Evolutionary conservation across 208 protist species (phyloP), one percentile per base, ranked within the genome.

Genomic region (Leishmania braziliensis): DNA sequence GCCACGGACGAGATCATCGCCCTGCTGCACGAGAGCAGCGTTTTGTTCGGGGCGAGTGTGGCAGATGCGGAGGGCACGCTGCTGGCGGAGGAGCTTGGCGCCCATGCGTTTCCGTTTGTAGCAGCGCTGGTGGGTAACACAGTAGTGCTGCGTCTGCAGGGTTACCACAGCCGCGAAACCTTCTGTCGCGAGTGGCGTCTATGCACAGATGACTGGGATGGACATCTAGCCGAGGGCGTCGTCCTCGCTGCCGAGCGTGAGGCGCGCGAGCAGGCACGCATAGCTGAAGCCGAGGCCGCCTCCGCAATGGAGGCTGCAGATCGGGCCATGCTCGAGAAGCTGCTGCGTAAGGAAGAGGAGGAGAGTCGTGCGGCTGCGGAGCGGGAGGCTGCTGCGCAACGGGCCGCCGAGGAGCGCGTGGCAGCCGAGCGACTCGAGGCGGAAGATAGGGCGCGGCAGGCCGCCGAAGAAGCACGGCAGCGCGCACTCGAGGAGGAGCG

Each of bases 1-100:
- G 82, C 84, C 48, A 50, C 69, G 8, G 84, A 90, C 39, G 84
- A 84, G 29, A 71, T 96, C 36, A 81, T 88, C 20, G 87, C 88
- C 12, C 77, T 88, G 39, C 50, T 96, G 14, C 48, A 76, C 51
- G 86, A 91, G 70, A 85, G 84, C 58, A 86, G 88, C 56, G 75
- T 97, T 18, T 58, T 97, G 9, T 93, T 86, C 77, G 94, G 88
- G 18, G 76, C 87, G 9, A 93, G 86, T 43, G 93, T 97, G 33
- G 77, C 86, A 48, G 84, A 90, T 58, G 62, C 48, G 23, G 84
- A 70, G 56, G 94, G 94, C 29, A 76, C 89, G 36, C 69, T 78
- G 5, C 77, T 97, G 33, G 87, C 92, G 16, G 43, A 82, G 8
- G 87, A 90, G 78, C 76, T 95, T 33, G 82, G 89, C 65, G 86